Base-by-base conservation (phyloP, 2,329 filamentous ascomycete species). In the Cadophora sp. region DNA sequence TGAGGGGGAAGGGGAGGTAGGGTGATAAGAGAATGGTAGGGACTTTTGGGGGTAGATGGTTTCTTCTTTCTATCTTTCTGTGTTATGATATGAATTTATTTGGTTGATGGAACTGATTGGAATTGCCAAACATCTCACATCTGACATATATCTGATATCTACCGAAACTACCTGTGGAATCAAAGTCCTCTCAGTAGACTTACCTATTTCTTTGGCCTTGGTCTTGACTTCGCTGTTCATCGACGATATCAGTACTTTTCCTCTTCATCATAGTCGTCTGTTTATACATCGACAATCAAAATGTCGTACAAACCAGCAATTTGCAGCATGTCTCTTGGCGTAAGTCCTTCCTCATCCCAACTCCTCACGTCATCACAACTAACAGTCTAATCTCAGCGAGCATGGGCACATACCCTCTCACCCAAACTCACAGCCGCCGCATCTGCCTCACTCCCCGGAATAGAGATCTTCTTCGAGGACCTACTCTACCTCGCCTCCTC, bases 391-490 rank as follows among this genome's bases (percentile, higher is more conserved):
- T 83, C 93, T 1, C 91, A 92, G 65, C 88, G 91, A 60, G 89
- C 88, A 74, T 84, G 91, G 76, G 87, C 91, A 71, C 92, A 95
- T 78, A 82, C 83, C 31, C 83, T 95, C 26, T 79, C 83, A 1
- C 81, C 86, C 76, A 95, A 94, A 76, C 85, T 95, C 60, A 84
- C 89, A 76, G 86, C 89, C 80, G 92, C 92, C 11, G 82, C 86
- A 6, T 81, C 83, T 65, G 84, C 91, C 73, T 89, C 89, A 24
- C 88, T 93, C 76, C 79, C 85, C 68, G 91, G 90, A 62, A 86
- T 95, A 71, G 92, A 95, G 77, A 83, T 94, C 24, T 94, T 93
- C 81, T 89, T 91, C 78, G 92, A 95, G 76, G 92, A 95, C 77
- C 84, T 95, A 3, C 81, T 87, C 68, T 87, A 89, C 73, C 76